Evolutionary conservation across 2,329 filamentous ascomycete species (phyloP), one percentile per base, ranked within the genome.

Genomic region (Mycocentrospora acerina): DNA sequence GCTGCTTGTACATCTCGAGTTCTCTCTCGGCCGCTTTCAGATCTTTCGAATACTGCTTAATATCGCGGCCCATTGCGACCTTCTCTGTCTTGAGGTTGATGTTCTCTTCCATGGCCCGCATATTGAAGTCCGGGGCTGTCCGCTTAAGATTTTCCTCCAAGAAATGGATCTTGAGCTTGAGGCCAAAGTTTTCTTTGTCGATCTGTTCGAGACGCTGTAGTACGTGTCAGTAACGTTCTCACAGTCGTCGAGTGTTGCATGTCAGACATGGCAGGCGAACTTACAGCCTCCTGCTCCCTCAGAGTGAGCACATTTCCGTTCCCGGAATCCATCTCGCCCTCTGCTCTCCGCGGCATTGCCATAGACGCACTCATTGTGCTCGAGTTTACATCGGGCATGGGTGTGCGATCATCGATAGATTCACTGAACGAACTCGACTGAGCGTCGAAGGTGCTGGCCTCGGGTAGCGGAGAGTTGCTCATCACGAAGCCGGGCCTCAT

Each of bases 161-260:
- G 65, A 95, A 98, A 67, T 97, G 90, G 36, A 97, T 95, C 68
- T 95, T 96, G 55, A 97, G 79, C 69, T 97, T 97, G 37, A 48
- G 45, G 7, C 32, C 32, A 63, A 97, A 98, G 62, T 98, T 98
- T 62, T 97, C 93, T 73, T 98, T 98, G 63, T 96, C 90, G 56
- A 98, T 91, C 61, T 88, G 88, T 71, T 96, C 88, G 55, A 98
- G 91, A 52, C 82, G 81, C 76, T 81, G 35, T 18, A 16, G n/a
- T 12, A 10, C 32, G 10, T 24, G n/a, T 51, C 36, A 48, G 46
- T 22, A 22, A 5, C 19, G 9, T 5, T 22, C 19, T 6, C 26
- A 12, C 11, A 9, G 19, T 19, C 9, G 2, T 9, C 10, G 13
- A 14, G 19, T 8, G 9, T 22, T 25, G 8, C 9, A 22, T 9